Conservation (phyloP, 2,329 filamentous ascomycete genomes). For the Monilinia fructicola region DNA sequence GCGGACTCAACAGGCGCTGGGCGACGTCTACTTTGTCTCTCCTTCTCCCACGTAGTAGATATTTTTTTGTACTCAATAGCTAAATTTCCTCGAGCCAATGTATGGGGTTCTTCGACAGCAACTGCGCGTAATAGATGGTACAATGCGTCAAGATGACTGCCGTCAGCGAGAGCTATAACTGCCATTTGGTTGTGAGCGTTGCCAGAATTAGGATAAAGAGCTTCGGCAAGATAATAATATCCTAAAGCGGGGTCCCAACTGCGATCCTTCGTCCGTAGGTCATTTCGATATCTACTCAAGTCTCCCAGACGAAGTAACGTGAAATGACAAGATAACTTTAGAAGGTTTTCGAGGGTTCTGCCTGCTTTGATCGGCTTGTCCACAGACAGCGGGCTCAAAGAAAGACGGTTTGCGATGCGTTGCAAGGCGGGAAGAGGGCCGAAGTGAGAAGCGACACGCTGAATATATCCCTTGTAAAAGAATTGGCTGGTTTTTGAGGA, state of each 20-base stretch:
- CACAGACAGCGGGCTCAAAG: conserved; percentile 33
- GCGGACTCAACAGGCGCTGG: conserved; percentile 47
- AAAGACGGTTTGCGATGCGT: conserved; percentile 38
- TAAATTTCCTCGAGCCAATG: conserved; percentile 72
- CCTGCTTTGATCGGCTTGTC: conserved; percentile 34
- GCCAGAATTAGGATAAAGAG: conserved; percentile 75
- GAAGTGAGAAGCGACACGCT: conserved; percentile 67
- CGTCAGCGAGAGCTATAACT: conserved; percentile 76
- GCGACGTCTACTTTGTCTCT: conserved; percentile 44
- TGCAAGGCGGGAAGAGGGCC: conserved; percentile 39
- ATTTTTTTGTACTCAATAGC: conserved; percentile 75
- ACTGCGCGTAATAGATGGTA: conserved; percentile 89
- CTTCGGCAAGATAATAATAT: conserved; percentile 80
- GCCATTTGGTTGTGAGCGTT: conserved; percentile 87
- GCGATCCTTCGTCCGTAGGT: conserved; percentile 66
- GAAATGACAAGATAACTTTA: conserved; percentile 75
- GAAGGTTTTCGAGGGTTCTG: conserved; percentile 42
- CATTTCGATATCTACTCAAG: conserved; percentile 79
- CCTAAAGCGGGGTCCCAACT: conserved; percentile 78
- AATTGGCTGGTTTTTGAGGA: conserved; percentile 82
- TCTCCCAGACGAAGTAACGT: conserved; percentile 87
- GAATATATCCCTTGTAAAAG: conserved; percentile 85
- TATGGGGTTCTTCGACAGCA: conserved; percentile 71
- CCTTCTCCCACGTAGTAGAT: conserved; percentile 55
- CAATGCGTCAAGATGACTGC: conserved; percentile 77